A percentile compares a stretch with the other conserved stretches of the same genome.
These are phyloP conservation scores for Flaveria sonorensis DNA, from an alignment of 129 eudicot genomes.

Conservation along the genomic window DNA sequence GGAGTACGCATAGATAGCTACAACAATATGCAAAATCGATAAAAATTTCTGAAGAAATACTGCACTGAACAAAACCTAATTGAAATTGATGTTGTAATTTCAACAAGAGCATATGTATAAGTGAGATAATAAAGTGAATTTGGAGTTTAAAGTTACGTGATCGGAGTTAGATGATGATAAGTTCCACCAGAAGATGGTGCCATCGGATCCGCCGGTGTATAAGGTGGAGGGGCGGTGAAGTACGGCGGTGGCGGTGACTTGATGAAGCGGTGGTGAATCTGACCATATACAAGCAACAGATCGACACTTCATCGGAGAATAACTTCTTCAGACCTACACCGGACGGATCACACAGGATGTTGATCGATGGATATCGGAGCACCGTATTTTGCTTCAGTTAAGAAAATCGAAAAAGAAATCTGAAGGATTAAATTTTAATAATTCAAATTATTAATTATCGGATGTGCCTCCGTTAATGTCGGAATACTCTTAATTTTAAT, in stretches of 20 bases:
- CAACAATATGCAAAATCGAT: slow-evolving; percentile 17
- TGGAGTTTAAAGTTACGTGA: slow-evolving; percentile 37
- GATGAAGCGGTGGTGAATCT: slow-evolving; percentile 78
- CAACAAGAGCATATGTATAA: background rate
- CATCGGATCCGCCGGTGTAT: slow-evolving; percentile 98
- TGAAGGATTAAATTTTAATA: too few relatives aligned
- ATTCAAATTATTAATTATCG: too few relatives aligned
- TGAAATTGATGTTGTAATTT: background rate
- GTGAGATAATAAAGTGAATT: background rate
- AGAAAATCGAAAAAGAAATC: too few relatives aligned
- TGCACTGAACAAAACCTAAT: slow-evolving; percentile 30
- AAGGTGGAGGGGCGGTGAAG: slow-evolving; percentile 71
- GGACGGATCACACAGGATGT: slow-evolving; percentile 25
- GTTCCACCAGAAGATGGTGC: slow-evolving; percentile 99
- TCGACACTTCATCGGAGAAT: slow-evolving; percentile 71
- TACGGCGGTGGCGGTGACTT: slow-evolving; percentile 84
- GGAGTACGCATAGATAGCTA: slow-evolving; percentile 2
- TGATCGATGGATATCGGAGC: slow-evolving; percentile 8
- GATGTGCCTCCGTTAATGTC: too few relatives aligned
- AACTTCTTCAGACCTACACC: slow-evolving; percentile 24
- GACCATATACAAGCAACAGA: slow-evolving; percentile 94
- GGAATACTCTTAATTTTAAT: too few relatives aligned
- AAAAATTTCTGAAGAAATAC: background rate
- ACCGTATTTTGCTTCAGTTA: background rate
- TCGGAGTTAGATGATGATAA: slow-evolving; percentile 44